phyloP scores from a whole-genome alignment of 1,139 yeast species.

The Sugiyamaella novakii region DNA sequence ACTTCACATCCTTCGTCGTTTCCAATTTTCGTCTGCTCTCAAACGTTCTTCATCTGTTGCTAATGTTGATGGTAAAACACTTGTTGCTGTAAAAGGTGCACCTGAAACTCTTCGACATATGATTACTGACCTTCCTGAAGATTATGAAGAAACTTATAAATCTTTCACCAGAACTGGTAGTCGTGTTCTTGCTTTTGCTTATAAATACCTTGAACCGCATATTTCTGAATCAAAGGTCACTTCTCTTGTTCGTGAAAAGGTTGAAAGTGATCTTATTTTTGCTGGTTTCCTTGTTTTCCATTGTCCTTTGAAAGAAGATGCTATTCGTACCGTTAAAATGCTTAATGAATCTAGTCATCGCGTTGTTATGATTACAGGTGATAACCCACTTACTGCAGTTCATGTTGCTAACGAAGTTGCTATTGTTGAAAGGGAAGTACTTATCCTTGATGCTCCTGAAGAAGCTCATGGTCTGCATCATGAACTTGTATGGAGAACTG shows the following conservation, averaged over 20 bases:
- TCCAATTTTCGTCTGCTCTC: constrained; percentile 94
- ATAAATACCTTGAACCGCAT: constrained; percentile 64
- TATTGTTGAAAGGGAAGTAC: constrained; percentile 77
- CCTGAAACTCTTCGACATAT: constrained; percentile 94
- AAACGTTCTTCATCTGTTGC: constrained; percentile 94
- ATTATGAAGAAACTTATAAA: constrained; percentile 84
- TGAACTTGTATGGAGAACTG: constrained; percentile 81
- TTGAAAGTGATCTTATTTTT: constrained; percentile 74
- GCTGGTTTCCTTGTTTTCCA: constrained; percentile 97
- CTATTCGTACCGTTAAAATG: constrained; percentile 86
- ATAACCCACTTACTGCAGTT: constrained; percentile 96
- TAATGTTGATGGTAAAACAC: constrained; percentile 54
- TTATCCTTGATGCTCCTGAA: constrained; percentile 86
- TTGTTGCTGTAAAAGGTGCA: constrained; percentile 96
- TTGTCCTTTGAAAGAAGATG: constrained; percentile 94
- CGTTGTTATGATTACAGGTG: constrained; percentile 95
- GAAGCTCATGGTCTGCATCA: constrained; percentile 42
- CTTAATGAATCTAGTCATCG: constrained; percentile 94
- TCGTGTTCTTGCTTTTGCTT: constrained; percentile 92
- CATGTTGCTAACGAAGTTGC: constrained; percentile 95
- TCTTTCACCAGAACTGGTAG: constrained; percentile 94
- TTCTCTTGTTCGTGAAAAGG: constrained; percentile 65
- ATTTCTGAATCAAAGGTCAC: constrained; percentile 52
- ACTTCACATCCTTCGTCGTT: constrained; percentile 81
- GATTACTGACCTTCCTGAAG: constrained; percentile 69